Base-by-base conservation (phyloP, 2,329 filamentous ascomycete genomes). In the Mariannaea elegans region DNA sequence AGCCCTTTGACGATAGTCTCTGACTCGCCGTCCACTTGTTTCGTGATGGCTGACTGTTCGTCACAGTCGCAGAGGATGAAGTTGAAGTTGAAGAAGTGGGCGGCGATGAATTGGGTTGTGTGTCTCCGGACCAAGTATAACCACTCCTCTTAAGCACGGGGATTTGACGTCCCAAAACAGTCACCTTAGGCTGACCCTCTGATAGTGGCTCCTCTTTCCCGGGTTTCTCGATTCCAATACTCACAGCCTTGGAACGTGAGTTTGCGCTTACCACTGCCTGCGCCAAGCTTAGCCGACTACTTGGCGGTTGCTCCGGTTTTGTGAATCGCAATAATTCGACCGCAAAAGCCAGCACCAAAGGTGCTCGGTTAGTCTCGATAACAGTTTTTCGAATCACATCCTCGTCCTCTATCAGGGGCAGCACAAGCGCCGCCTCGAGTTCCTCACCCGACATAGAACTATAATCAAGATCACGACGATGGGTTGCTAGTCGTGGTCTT, bases 251-350 rank as follows among this genome's bases (percentile, higher is more conserved):
- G 32, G 86, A 87, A 64, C 88, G 85, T 61, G 90, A 93, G 71
- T 94, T 95, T 24, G 88, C 87, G 72, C 91, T 94, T 14, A 96
- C 91, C 1, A 95, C 88, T 0, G 91, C 92, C 75, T 97, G 93
- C 0, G 89, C 91, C 18, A 97, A 79, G 71, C 92, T 96, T 18
- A 97, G 78, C 45, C 92, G 83, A 72, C 92, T 94, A n/a, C 91
- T 95, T 3, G 89, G 81, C 3, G 93, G 93, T 72, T 97, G 93
- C 65, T 91, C 89, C 0, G 93, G 91, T 89, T 94, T 94, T 0
- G 92, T 96, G 71, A 90, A 88, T 44, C 90, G 89, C 45, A 96
- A 73, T 47, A 94, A 73, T 60, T 87, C 85, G 13, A 93, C 85
- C 1, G 90, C 88, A 75, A 96, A 96, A 0, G 92, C 92, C 5